Conservation (phyloP, 257 asterid species). For the Plectranthus barbatus region DNA sequence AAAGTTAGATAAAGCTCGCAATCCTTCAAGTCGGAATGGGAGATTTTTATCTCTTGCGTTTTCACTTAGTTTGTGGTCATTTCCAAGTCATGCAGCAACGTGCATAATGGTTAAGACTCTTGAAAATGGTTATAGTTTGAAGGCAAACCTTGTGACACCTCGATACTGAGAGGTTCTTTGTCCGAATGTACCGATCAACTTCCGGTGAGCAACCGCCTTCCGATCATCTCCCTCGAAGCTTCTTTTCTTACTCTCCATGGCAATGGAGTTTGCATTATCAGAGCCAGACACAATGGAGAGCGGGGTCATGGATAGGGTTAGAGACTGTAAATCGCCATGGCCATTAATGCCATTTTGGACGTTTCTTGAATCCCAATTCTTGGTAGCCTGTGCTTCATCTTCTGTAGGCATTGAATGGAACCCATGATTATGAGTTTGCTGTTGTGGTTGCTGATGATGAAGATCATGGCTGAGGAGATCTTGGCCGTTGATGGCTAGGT, state of each 20-base stretch:
- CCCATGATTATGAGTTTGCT: slow-evolving; percentile 26
- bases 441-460: too few species aligned
- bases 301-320: slow-evolving; percentile 74
- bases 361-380: slow-evolving; percentile 51
- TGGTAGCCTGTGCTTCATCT: slow-evolving; percentile 13
- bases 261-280: slow-evolving; percentile 33
- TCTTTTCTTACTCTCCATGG: slow-evolving; percentile 47
- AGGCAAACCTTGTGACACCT: slow-evolving; percentile 87
- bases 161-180: slow-evolving; percentile 85
- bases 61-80: too few species aligned
- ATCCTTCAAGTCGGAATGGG: too few species aligned
- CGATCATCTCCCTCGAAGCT: slow-evolving; percentile 35
- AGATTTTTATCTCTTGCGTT: too few species aligned
- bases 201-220: slow-evolving; percentile 63
- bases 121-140: too few species aligned
- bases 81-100: too few species aligned
- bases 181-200: slow-evolving; percentile 75
- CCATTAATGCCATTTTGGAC: slow-evolving; percentile 18
- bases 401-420: slow-evolving; percentile 31
- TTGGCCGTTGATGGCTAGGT: slow-evolving; percentile 35
- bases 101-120: too few species aligned
- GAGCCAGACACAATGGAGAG: slow-evolving; percentile 52
- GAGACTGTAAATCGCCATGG: slow-evolving; percentile 53
- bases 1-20: too few species aligned
- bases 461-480: slow-evolving; percentile 34